Evolutionary conservation across 2,329 filamentous ascomycete species (phyloP).

Genomic region (Phaeosphaeriaceae sp.): DNA sequence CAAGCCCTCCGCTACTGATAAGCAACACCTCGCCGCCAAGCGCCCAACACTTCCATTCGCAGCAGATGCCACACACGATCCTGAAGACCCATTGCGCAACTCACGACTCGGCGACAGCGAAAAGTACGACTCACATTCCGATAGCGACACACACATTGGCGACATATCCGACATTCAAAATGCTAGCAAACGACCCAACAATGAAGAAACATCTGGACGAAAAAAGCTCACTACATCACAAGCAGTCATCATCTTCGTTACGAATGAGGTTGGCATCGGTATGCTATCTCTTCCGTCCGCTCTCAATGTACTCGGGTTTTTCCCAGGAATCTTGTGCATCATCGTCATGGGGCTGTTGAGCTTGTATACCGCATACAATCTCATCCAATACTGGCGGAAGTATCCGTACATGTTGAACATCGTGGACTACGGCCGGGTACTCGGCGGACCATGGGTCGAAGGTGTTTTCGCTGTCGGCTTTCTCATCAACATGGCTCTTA

Average conservation of each 20-base stretch:
- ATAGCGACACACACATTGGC: slow-evolving; percentile 28
- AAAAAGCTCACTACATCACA: slow-evolving; percentile 34
- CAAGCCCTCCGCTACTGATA: slow-evolving; percentile 21
- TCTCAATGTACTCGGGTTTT: slow-evolving; percentile 34
- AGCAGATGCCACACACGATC: slow-evolving; percentile 28
- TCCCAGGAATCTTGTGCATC: slow-evolving; percentile 33
- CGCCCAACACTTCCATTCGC: slow-evolving; percentile 28
- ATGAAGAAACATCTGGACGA: slow-evolving; percentile 6
- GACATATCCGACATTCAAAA: slow-evolving; percentile 33
- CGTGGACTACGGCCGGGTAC: slow-evolving; percentile 37
- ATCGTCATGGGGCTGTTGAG: slow-evolving; percentile 34
- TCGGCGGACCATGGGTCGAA: slow-evolving; percentile 35
- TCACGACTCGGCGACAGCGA: slow-evolving; percentile 11
- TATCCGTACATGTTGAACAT: slow-evolving; percentile 40
- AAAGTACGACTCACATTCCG: slow-evolving; percentile 25
- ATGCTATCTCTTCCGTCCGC: slow-evolving; percentile 35
- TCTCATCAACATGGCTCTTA: slow-evolving; percentile 39
- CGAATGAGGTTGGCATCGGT: slow-evolving; percentile 40
- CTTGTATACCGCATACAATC: slow-evolving; percentile 37
- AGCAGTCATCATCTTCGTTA: slow-evolving; percentile 40
- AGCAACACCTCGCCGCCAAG: slow-evolving; percentile 21
- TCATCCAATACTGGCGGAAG: slow-evolving; percentile 40
- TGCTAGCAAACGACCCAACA: slow-evolving; percentile 21
- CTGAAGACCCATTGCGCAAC: slow-evolving; percentile 23
- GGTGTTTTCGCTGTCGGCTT: slow-evolving; percentile 34